A percentile compares a stretch with the other conserved stretches of the same genome.
Conservation (phyloP, 228 moss, liverwort and hornwort genomes). For the Sphagnum fallax region DNA sequence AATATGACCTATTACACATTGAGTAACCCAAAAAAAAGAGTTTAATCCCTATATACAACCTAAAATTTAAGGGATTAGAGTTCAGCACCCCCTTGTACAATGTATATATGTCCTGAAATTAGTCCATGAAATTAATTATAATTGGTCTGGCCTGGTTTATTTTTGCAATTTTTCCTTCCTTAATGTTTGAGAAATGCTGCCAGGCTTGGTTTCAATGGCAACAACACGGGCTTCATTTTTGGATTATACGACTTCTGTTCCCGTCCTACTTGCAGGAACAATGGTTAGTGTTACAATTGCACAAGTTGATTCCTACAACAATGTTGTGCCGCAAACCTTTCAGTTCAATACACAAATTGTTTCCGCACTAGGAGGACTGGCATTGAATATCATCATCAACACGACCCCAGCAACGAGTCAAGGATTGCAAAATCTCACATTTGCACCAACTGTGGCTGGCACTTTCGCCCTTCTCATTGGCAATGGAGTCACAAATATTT, state of each 20-base stretch:
- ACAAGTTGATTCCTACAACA: constrained; percentile 1
- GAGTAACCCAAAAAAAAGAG: no score
- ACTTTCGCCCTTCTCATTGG: background rate
- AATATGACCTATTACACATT: no score
- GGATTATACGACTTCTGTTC: constrained; percentile 4
- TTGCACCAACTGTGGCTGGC: constrained; percentile 6
- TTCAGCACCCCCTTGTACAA: background rate
- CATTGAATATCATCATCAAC: background rate
- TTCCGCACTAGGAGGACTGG: background rate
- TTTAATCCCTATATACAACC: background rate
- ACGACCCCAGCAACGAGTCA: background rate
- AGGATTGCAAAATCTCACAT: constrained; percentile 1
- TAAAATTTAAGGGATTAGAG: background rate
- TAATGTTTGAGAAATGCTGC: background rate
- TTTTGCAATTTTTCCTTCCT: no score
- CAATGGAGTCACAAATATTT: constrained; percentile 1
- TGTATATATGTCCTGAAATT: background rate
- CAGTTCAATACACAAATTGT: constrained; percentile 1
- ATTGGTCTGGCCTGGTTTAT: background rate
- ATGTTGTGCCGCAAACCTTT: background rate
- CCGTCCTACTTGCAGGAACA: background rate
- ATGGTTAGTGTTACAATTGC: background rate
- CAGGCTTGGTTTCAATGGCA: background rate
- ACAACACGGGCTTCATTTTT: constrained; percentile 5
- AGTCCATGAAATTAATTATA: background rate